Conservation (phyloP, 2,329 filamentous ascomycete genomes). For the Tolypocladium ovalisporum region DNA sequence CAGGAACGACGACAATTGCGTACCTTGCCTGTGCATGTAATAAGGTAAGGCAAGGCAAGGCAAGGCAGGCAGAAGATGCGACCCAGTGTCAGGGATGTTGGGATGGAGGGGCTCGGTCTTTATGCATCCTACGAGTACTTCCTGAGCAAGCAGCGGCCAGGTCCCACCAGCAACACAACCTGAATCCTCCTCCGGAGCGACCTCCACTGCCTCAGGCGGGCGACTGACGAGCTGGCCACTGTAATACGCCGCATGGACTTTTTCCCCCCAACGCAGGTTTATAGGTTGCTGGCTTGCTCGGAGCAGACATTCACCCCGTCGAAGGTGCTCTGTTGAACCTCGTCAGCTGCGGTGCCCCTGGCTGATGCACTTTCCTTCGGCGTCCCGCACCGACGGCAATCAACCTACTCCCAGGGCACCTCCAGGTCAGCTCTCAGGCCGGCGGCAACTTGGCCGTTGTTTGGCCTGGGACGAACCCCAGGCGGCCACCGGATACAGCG, state of each 20-base stretch:
- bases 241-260: neutral
- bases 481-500: neutral
- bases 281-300: too few species aligned
- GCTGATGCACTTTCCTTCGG: neutral
- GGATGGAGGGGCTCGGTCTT: conserved; percentile 6
- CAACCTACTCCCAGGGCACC: neutral
- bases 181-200: neutral
- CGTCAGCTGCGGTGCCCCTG: neutral
- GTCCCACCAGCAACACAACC: neutral
- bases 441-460: neutral
- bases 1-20: neutral
- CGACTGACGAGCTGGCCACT: neutral
- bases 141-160: neutral
- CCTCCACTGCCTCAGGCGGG: too few species aligned
- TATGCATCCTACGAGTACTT: neutral
- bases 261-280: neutral
- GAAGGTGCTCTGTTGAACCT: neutral
- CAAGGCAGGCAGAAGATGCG: neutral
- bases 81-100: conserved; percentile 2
- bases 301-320: too few species aligned
- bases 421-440: neutral
- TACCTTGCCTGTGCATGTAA: neutral
- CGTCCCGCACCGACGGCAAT: neutral
- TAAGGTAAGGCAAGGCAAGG: neutral
- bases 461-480: neutral